Conservation (phyloP, 164 flowering plant species). For the Warburgia ugandensis region DNA sequence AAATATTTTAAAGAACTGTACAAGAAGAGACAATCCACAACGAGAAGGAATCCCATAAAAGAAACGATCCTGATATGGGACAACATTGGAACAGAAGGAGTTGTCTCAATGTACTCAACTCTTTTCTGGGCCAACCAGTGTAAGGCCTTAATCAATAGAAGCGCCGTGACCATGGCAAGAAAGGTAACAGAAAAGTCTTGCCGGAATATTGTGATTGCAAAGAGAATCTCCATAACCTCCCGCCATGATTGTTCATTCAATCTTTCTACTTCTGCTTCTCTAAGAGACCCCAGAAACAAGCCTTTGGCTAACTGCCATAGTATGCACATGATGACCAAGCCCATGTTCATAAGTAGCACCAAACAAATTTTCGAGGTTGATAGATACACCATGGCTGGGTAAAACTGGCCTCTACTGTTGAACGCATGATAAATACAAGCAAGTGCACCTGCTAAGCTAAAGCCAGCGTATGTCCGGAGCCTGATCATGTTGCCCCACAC, state of each 20-base stretch:
- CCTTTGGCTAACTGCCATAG: constrained; percentile 75
- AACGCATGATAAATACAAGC: constrained; percentile 87
- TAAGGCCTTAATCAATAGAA: constrained; percentile 75
- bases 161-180: constrained; percentile 81
- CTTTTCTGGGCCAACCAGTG: constrained; percentile 99
- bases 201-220: constrained; percentile 90
- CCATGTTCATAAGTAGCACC: constrained; percentile 89
- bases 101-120: constrained; percentile 96
- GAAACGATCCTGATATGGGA: constrained; percentile 86
- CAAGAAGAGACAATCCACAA: constrained; percentile 62
- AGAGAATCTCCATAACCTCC: constrained; percentile 95
- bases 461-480: constrained; percentile 71
- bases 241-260: constrained; percentile 97
- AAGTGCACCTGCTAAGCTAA: constrained; percentile 61
- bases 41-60: constrained; percentile 79
- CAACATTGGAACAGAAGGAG: constrained; percentile 72
- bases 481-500: constrained; percentile 48
- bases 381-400: constrained; percentile 85
- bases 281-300: constrained; percentile 76
- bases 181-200: constrained; percentile 90
- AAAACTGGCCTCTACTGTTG: constrained; percentile 81
- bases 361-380: constrained; percentile 91
- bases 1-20: constrained; percentile 55
- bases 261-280: constrained; percentile 99
- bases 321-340: constrained; percentile 81